A percentile compares a stretch with the other conserved stretches of the same genome.
Evolutionary conservation across 768 basidiomycete genomes (phyloP).

Genomic region (Hypholoma sublateritium): DNA sequence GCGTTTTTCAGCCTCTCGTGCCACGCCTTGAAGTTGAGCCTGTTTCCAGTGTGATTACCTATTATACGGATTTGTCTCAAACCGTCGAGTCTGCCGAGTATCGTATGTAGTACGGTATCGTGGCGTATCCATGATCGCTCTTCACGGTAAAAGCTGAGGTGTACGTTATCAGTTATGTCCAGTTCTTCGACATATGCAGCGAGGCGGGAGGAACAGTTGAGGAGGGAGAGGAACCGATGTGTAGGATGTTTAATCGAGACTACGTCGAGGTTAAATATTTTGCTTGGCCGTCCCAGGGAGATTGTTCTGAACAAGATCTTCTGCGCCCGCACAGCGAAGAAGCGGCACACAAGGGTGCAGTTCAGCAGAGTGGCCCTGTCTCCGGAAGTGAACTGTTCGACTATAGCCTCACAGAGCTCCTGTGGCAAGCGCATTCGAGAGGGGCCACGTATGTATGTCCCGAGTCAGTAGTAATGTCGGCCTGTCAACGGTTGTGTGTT

Average conservation of each 20-base stretch:
- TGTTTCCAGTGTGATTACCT: neutral
- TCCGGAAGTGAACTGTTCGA: slow-evolving; percentile 3
- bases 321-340: slow-evolving; percentile 7
- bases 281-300: slow-evolving; percentile 6
- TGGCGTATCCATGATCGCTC: slow-evolving; percentile 12
- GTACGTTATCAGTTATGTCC: slow-evolving; percentile 6
- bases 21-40: slow-evolving; percentile 12
- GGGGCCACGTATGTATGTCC: too few relatives aligned
- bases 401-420: slow-evolving; percentile 11
- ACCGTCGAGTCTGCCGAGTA: slow-evolving; percentile 6
- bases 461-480: too few relatives aligned
- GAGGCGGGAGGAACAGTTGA: slow-evolving; percentile 7
- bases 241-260: neutral
- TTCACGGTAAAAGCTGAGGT: slow-evolving; percentile 9
- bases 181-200: slow-evolving; percentile 8
- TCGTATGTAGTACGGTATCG: neutral
- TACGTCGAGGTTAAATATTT: neutral
- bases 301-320: slow-evolving; percentile 9
- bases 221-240: slow-evolving; percentile 1
- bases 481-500: too few relatives aligned
- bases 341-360: slow-evolving; percentile 12
- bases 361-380: slow-evolving; percentile 2
- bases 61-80: neutral
- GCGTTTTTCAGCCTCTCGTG: slow-evolving; percentile 1
- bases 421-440: slow-evolving; percentile 6